Conservation (phyloP, 2,329 filamentous ascomycete species). For the Penicillium sp. region DNA sequence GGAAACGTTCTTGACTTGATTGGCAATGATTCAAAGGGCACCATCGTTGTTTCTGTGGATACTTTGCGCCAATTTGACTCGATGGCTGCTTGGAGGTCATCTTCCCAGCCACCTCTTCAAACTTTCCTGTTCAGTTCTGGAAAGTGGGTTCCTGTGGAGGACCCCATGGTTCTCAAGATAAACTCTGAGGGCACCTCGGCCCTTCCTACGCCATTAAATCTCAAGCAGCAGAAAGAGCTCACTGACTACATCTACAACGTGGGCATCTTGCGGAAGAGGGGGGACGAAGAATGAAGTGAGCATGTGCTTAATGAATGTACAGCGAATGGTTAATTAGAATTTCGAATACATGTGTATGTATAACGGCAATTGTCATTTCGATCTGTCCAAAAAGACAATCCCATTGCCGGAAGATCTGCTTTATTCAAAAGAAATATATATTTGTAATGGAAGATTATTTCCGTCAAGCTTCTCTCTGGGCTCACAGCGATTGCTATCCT, state of each 20-base stretch:
- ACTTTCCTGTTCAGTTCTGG: constrained; percentile 26
- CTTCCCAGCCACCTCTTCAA: constrained; percentile 31
- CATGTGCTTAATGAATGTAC: constrained; percentile 22
- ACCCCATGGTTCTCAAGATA: constrained; percentile 25
- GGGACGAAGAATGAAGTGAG: constrained; percentile 5
- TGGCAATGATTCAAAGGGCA: constrained; percentile 27
- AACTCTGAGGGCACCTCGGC: constrained; percentile 33
- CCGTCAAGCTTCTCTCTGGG: no score
- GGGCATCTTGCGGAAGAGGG: constrained; percentile 42
- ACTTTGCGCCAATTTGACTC: constrained; percentile 53
- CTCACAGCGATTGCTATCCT: no score
- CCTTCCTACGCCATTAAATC: constrained; percentile 25
- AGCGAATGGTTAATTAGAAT: constrained; percentile 1
- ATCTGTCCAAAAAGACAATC: no score
- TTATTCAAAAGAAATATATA: no score
- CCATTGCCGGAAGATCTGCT: no score
- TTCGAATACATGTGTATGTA: neutral
- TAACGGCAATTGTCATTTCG: neutral
- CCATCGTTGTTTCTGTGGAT: constrained; percentile 54
- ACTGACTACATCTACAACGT: constrained; percentile 41
- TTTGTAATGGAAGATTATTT: no score
- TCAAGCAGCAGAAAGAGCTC: constrained; percentile 35
- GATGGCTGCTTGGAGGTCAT: constrained; percentile 41
- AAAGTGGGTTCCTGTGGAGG: constrained; percentile 26
- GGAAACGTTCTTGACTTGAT: constrained; percentile 66